Evolutionary conservation across 768 basidiomycete species (phyloP).

Genomic region (Tulasnella sp.): DNA sequence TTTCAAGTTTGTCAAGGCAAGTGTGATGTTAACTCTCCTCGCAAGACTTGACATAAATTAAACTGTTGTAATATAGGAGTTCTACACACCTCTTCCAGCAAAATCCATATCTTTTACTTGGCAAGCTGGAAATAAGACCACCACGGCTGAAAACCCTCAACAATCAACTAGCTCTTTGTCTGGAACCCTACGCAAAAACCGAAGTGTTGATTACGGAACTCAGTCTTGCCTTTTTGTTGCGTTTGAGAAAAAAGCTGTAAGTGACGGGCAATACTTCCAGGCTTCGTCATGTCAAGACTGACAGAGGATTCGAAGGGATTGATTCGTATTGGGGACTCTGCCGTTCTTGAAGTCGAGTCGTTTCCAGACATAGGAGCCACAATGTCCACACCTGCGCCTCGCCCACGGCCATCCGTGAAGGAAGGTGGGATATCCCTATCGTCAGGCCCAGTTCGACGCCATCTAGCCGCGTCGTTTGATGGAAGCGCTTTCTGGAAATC

Average conservation of each 20-base stretch:
- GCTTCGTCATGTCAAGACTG: not conserved
- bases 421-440: conserved; percentile 40
- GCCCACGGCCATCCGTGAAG: not conserved
- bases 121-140: conserved; percentile 33
- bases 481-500: conserved; percentile 43
- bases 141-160: conserved; percentile 48
- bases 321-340: conserved; percentile 78
- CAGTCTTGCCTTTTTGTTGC: conserved; percentile 80
- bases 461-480: conserved; percentile 22
- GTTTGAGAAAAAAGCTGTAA: conserved; percentile 79
- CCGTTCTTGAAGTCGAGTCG: conserved; percentile 77
- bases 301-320: conserved; percentile 47
- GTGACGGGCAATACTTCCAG: not conserved
- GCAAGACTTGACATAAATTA: not conserved
- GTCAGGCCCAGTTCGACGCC: conserved; percentile 51
- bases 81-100: conserved; percentile 74
- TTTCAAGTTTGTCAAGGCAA: conserved; percentile 79
- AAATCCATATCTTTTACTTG: conserved; percentile 66
- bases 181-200: conserved; percentile 37
- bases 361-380: conserved; percentile 45
- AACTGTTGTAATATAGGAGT: conserved; percentile 59
- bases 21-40: conserved; percentile 24
- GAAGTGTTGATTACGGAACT: conserved; percentile 55
- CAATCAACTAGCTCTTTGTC: conserved; percentile 34
- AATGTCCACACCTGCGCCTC: conserved; percentile 32